Conservation (phyloP, 2,329 filamentous ascomycete species). For the Fusarium udum region DNA sequence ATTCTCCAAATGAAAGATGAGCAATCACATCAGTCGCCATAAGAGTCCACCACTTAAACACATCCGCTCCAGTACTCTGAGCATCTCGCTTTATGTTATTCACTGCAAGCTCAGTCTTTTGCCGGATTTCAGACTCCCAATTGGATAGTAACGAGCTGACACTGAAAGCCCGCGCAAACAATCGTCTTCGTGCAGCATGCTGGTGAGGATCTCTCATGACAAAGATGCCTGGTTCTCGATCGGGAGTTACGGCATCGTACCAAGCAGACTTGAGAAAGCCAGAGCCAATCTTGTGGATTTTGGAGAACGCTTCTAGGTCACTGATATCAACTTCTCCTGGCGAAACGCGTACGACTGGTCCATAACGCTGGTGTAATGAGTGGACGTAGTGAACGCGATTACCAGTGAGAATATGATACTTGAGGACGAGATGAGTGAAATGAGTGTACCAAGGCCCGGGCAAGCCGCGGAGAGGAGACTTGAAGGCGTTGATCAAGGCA, state of each 20-base stretch:
- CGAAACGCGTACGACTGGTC: not conserved
- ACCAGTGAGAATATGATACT: not conserved
- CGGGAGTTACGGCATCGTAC: slow-evolving; percentile 1
- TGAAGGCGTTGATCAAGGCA: not conserved
- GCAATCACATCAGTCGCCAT: slow-evolving; percentile 28
- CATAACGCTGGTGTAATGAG: not conserved
- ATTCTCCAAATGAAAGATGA: slow-evolving; percentile 24
- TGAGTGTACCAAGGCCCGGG: slow-evolving; percentile 21
- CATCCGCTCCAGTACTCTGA: not conserved
- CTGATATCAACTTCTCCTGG: slow-evolving; percentile 6
- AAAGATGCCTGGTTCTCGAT: slow-evolving; percentile 3
- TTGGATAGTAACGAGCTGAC: not conserved
- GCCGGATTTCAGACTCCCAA: slow-evolving; percentile 11
- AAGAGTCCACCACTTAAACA: slow-evolving; percentile 32
- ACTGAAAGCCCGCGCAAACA: slow-evolving; percentile 25
- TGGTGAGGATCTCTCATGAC: slow-evolving; percentile 11
- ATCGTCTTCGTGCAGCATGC: slow-evolving; percentile 6
- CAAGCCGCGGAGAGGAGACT: not conserved
- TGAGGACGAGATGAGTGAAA: slow-evolving; percentile 9
- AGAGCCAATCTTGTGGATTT: slow-evolving; percentile 25
- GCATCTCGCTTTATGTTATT: not conserved
- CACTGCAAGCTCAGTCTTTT: not conserved
- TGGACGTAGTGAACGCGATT: slow-evolving; percentile 18
- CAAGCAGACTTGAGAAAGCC: slow-evolving; percentile 23
- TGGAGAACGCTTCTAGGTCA: slow-evolving; percentile 4